A percentile compares a stretch with the other conserved stretches of the same genome.
phyloP scores from a whole-genome alignment of 345 rosid species.

The Iberis pinnata region DNA sequence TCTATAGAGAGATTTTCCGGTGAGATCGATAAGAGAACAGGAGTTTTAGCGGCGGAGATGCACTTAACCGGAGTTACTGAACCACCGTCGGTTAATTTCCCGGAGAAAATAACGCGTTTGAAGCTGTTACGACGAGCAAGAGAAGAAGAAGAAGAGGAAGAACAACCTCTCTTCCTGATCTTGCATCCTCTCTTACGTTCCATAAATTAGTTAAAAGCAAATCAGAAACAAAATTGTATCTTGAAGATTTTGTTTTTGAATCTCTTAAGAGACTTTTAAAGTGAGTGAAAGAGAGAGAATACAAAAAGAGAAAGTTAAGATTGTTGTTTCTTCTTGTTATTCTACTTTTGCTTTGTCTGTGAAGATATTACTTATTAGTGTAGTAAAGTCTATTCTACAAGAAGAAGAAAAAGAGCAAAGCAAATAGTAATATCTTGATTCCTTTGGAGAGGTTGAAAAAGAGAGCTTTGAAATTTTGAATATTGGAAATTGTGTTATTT shows the following conservation, averaged over 20 bases:
- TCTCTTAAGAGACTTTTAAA: neutral
- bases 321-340: neutral
- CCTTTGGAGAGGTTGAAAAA: slow-evolving; percentile 20
- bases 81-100: slow-evolving; percentile 39
- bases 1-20: slow-evolving; percentile 12
- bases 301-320: neutral
- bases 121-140: slow-evolving; percentile 56
- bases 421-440: neutral
- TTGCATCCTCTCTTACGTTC: slow-evolving; percentile 45
- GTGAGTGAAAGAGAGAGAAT: neutral
- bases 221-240: neutral
- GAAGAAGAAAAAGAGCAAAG: neutral
- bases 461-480: slow-evolving; percentile 14
- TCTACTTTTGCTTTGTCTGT: neutral
- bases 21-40: slow-evolving; percentile 19
- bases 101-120: slow-evolving; percentile 70
- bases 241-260: neutral
- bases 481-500: slow-evolving; percentile 28
- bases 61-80: slow-evolving; percentile 64
- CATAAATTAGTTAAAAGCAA: slow-evolving; percentile 17
- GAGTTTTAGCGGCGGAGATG: slow-evolving; percentile 39
- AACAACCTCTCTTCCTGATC: slow-evolving; percentile 84
- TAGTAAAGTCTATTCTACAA: neutral
- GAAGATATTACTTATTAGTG: neutral
- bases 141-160: slow-evolving; percentile 72